These are phyloP conservation scores for Macrophomina phaseolina DNA, from an alignment of 2,329 filamentous ascomycete genomes.

Conservation along the genomic window DNA sequence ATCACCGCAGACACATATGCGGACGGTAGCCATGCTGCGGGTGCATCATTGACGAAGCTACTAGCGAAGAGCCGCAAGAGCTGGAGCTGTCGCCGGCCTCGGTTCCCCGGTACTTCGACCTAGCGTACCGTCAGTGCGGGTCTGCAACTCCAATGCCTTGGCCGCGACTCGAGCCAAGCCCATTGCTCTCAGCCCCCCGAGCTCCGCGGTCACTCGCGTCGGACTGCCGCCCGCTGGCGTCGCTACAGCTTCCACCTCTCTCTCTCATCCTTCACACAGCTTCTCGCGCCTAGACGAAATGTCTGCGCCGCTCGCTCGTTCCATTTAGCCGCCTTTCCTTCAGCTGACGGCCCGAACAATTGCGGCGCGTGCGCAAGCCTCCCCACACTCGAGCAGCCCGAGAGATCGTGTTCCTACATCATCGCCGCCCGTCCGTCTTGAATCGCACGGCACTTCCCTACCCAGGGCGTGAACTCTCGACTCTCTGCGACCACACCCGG, in stretches of 20 bases:
- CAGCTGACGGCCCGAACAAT: constrained; percentile 19
- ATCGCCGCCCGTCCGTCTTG: constrained; percentile 24
- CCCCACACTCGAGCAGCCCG: constrained; percentile 19
- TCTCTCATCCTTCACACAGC: neutral
- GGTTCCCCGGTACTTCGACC: constrained; percentile 6
- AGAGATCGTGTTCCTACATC: constrained; percentile 26
- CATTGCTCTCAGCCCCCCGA: constrained; percentile 18
- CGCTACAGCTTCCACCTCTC: neutral
- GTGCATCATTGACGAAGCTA: constrained; percentile 29
- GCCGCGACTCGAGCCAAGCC: constrained; percentile 22
- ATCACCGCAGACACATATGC: constrained; percentile 95
- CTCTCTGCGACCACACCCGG: constrained; percentile 9
- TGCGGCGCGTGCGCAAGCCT: constrained; percentile 27
- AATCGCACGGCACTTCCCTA: neutral
- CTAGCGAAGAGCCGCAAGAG: constrained; percentile 10
- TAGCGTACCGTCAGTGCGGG: constrained; percentile 9
- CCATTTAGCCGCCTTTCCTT: constrained; percentile 26
- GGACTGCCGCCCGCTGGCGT: neutral
- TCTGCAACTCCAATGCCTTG: constrained; percentile 23
- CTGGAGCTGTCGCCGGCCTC: constrained; percentile 20
- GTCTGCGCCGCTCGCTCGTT: constrained; percentile 14
- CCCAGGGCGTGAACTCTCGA: constrained; percentile 13
- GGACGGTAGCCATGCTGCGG: constrained; percentile 54
- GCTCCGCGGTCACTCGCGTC: constrained; percentile 14
- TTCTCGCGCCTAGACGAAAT: constrained; percentile 2